Base-by-base conservation (phyloP, 805 yeast genomes). In the Candida nonsorbophila region DNA sequence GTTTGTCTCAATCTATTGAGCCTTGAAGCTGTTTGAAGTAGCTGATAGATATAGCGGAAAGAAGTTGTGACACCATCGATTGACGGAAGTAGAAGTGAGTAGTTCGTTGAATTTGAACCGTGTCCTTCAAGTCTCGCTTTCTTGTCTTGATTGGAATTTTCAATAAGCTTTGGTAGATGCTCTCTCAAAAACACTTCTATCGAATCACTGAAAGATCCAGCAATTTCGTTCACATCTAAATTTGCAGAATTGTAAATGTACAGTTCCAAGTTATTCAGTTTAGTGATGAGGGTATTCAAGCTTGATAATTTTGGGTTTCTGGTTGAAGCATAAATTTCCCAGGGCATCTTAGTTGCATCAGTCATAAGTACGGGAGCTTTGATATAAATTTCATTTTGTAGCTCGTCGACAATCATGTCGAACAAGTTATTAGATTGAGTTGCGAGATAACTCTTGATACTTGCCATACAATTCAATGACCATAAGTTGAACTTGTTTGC, bases 381-480 rank as follows among this genome's bases (percentile, higher is more conserved):
- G 18, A 37, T 60, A 44, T 79, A 84, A n/a, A 84, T 59, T 32
- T 84, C 79, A 26, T 67, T 70, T 34, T 75, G 78, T 23, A 86
- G 57, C 45, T 87, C 95, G 38, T 84, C 94, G n/a, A 84, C 61
- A 12, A 88, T 61, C 38, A 74, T 73, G 26, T 79, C 86, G 44
- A 81, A 79, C 16, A 88, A 58, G 23, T 71, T 68, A 33, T 73
- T 74, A 10, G 72, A 67, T 38, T 79, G 87, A 3, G 60, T 47
- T 28, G 74, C 72, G 11, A 81, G 56, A 37, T 72, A 73, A 24
- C 58, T 67, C 33, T 68, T 73, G 5, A 75, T 53, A 9, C 73
- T 59, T 9, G 50, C 47, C 51, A 82, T 58, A 0, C 80, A 74
- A 1, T 75, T 64, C 13, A 83, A 51, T 23, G 68, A 56, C 78